Conservation (phyloP, 2,329 filamentous ascomycete species). For the Tolypocladium capitatum region DNA sequence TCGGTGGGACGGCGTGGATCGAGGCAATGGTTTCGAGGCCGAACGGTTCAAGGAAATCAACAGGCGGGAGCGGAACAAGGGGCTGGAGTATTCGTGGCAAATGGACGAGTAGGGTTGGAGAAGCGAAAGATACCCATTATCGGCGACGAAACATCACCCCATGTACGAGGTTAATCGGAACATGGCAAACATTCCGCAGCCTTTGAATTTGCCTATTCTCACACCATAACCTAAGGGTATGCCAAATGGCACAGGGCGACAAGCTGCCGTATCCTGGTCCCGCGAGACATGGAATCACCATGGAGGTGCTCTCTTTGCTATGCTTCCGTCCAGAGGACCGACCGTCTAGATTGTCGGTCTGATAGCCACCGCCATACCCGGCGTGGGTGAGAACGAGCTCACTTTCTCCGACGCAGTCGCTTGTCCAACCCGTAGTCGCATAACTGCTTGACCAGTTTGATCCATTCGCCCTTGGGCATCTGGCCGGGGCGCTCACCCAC, state of each 20-base stretch:
- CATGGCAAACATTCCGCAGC: background rate
- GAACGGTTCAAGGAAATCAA: slow-evolving; percentile 88
- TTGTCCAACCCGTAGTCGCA: slow-evolving; percentile 42
- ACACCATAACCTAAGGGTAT: background rate
- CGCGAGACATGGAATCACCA: background rate
- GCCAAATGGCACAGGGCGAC: background rate
- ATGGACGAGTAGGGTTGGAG: slow-evolving; percentile 61
- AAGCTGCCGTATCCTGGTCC: no score
- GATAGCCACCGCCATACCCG: background rate
- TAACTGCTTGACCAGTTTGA: slow-evolving; percentile 43
- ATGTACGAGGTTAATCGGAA: background rate
- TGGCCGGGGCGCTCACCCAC: slow-evolving; percentile 37
- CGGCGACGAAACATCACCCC: background rate
- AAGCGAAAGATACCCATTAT: slow-evolving; percentile 10
- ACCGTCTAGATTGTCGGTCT: background rate
- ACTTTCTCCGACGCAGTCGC: slow-evolving; percentile 29
- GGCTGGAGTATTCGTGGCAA: slow-evolving; percentile 85
- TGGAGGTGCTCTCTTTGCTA: background rate
- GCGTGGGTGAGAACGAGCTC: background rate
- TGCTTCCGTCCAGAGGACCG: background rate
- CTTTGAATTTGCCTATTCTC: no score
- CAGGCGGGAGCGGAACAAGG: slow-evolving; percentile 58
- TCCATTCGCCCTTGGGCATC: slow-evolving; percentile 42
- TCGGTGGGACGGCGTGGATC: slow-evolving; percentile 93
- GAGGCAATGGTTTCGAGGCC: slow-evolving; percentile 84